Conservation (phyloP, 78 protist species). For the Dictyostelium purpureum region DNA sequence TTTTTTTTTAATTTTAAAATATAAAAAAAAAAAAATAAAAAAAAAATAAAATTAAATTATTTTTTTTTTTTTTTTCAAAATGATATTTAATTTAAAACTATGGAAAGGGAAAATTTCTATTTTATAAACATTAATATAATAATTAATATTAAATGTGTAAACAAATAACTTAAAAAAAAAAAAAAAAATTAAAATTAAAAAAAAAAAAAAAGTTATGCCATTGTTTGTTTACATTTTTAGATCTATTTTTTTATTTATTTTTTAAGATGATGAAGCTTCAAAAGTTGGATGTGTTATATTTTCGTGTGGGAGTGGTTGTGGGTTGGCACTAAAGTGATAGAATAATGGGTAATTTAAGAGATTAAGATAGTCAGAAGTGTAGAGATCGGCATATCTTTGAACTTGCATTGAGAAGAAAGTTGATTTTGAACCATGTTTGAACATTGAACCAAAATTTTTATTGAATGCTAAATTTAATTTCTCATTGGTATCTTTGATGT, state of each 20-base stretch:
- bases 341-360: slow-evolving; percentile 82
- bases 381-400: slow-evolving; percentile 86
- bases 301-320: slow-evolving; percentile 63
- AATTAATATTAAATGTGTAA: no score
- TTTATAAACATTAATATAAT: no score
- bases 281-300: background rate
- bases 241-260: background rate
- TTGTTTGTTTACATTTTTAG: background rate
- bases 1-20: background rate
- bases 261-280: slow-evolving; percentile 43
- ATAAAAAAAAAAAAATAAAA: background rate
- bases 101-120: no score
- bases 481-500: slow-evolving; percentile 39
- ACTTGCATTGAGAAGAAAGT: slow-evolving; percentile 86
- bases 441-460: slow-evolving; percentile 73
- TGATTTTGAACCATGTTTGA: slow-evolving; percentile 78
- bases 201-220: background rate
- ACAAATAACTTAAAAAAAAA: no score
- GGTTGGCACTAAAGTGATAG: slow-evolving; percentile 75
- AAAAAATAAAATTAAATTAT: no score
- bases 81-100: no score
- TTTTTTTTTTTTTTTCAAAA: no score
- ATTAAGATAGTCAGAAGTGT: slow-evolving; percentile 67
- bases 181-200: no score
- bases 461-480: slow-evolving; percentile 66